Base-by-base conservation (phyloP, 2,329 filamentous ascomycete species). In the Setomelanomma holmii region DNA sequence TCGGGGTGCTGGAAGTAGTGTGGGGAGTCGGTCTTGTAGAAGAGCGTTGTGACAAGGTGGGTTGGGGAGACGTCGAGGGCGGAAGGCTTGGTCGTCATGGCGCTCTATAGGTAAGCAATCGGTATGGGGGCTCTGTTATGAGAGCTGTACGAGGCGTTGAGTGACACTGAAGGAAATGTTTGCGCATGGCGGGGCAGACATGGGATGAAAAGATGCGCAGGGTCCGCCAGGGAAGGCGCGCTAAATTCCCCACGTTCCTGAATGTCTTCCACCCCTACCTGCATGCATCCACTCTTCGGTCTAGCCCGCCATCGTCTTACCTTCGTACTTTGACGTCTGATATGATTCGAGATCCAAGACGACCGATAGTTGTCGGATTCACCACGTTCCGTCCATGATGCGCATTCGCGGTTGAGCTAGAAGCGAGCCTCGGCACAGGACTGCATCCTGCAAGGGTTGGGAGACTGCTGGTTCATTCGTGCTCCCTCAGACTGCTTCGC, bases 1-100 rank as follows among this genome's bases (percentile, higher is more conserved):
- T 82, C 80, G 47, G 80, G 77, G 56, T 82, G 81, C 27, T 77
- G 69, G 66, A 79, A 76, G 39, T 77, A 61, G 58, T 71, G 63
- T 19, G 62, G 68, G 4, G 64, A 58, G 46, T 69, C 64, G 41
- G 69, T 51, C 46, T 71, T 71, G 68, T 74, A 73, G 64, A 75
- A 75, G 56, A 75, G 68, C 7, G 73, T 75, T 20, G 72, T 71
- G 52, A 74, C 65, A 24, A 75, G 49, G 52, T 67, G 67, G 12
- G 54, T 49, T 40, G 61, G 41, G 7, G 61, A 57, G 22, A 68
- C 49, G 40, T 64, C 52, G 51, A 62, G 55, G 27, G 60, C 55
- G 33, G 60, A 42, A 5, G 60, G 55, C 38, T 55, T 61, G 40
- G 58, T 21, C 16, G 58, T 44, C 60, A 66, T 66, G 50, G 12